phyloP scores from a whole-genome alignment of 176 grass and related monocot species.

The Bonia amplexicaulis region DNA sequence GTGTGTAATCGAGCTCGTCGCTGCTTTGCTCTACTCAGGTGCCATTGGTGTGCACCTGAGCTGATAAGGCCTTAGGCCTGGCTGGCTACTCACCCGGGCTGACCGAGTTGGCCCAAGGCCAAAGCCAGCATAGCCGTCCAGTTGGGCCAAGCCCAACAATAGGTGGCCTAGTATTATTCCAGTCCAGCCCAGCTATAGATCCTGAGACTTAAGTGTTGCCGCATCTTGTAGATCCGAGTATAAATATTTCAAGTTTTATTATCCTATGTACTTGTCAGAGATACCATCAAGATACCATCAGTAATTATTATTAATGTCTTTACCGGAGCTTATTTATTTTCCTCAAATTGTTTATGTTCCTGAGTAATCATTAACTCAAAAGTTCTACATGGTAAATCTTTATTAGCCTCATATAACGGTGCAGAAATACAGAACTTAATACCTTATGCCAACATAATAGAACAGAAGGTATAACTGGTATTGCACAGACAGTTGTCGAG shows the following conservation, averaged over 20 bases:
- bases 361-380: not conserved
- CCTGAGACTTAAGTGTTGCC: conserved; percentile 46
- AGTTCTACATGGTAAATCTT: not conserved
- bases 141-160: too few species aligned
- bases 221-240: not conserved
- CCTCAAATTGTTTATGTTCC: not conserved
- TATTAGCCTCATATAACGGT: not conserved
- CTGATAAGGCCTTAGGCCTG: too few species aligned
- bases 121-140: too few species aligned
- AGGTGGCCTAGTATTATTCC: too few species aligned
- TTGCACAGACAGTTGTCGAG: not conserved
- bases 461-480: not conserved
- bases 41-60: too few species aligned
- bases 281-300: not conserved
- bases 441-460: not conserved
- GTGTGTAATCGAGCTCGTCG: too few species aligned
- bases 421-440: not conserved
- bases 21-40: too few species aligned
- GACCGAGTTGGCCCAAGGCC: too few species aligned
- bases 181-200: not conserved
- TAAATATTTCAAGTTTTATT: not conserved
- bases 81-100: too few species aligned
- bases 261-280: conserved; percentile 15
- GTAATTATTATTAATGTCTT: not conserved
- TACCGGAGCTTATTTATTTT: not conserved